Evolutionary conservation across 108 stramenopile genomes (phyloP).

Genomic region (Skeletonema tropicum): DNA sequence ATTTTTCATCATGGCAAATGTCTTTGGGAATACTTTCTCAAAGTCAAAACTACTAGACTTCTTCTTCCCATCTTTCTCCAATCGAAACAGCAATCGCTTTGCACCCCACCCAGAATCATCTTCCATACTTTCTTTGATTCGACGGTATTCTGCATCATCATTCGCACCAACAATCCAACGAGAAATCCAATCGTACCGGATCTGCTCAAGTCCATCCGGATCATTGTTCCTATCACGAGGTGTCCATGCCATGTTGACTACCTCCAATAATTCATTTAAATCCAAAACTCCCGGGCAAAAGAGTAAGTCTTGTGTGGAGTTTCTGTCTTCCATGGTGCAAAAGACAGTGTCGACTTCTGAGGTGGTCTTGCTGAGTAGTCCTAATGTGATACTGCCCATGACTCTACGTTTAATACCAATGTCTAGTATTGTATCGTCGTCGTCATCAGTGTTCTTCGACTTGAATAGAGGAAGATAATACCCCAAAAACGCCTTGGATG

Average conservation of each 20-base stretch:
- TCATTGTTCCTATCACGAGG: constrained; percentile 21
- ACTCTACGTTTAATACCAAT: constrained; percentile 3
- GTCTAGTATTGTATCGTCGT: not conserved
- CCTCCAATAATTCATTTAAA: constrained; percentile 29
- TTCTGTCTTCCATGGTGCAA: constrained; percentile 42
- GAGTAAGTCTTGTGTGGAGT: constrained; percentile 14
- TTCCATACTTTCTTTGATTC: constrained; percentile 6
- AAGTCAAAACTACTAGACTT: constrained; percentile 29
- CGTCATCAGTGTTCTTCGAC: not conserved
- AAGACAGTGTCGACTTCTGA: constrained; percentile 20
- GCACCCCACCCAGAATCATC: constrained; percentile 9
- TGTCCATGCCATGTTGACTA: constrained; percentile 38
- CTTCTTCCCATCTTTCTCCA: constrained; percentile 9
- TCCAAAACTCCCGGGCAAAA: constrained; percentile 26
- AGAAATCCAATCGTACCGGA: constrained; percentile 27
- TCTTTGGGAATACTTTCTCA: constrained; percentile 42
- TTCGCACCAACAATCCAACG: constrained; percentile 18
- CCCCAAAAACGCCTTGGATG: constrained; percentile 44
- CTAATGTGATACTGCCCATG: constrained; percentile 23
- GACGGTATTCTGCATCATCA: constrained; percentile 17
- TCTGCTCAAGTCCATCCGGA: constrained; percentile 16
- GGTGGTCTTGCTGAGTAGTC: not conserved
- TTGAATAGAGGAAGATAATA: constrained; percentile 27
- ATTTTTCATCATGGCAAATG: constrained; percentile 23
- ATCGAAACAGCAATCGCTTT: constrained; percentile 21